Percentiles rank a stretch among this genome's conserved stretches.
These are phyloP conservation scores for Paramecium pentaurelia DNA, from an alignment of 73 alveolate genomes.

Conservation along the genomic window DNA sequence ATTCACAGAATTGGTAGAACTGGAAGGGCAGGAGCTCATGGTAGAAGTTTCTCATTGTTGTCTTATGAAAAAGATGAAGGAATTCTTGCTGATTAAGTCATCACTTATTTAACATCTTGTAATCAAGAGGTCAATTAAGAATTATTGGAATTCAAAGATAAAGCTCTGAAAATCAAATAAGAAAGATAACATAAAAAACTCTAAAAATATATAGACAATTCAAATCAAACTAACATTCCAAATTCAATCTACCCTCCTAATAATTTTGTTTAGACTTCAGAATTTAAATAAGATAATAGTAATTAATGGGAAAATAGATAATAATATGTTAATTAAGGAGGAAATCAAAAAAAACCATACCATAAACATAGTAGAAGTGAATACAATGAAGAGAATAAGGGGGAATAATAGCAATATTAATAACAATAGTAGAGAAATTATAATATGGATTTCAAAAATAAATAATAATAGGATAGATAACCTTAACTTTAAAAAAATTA, in stretches of 20 bases:
- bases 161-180: not conserved
- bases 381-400: not conserved
- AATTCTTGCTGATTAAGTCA: not conserved
- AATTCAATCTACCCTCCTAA: not conserved
- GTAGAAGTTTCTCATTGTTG: conserved; percentile 66
- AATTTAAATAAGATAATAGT: not conserved
- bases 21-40: conserved; percentile 91
- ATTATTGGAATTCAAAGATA: not conserved
- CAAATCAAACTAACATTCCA: not conserved
- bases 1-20: conserved; percentile 96
- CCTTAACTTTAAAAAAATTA: not conserved
- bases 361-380: not conserved
- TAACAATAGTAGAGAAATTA: not conserved
- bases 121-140: not conserved
- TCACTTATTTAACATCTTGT: not conserved
- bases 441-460: not conserved
- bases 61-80: conserved; percentile 38
- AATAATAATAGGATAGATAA: not conserved
- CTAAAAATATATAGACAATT: not conserved
- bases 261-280: not conserved
- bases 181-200: not conserved
- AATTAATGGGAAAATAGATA: not conserved
- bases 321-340: not conserved
- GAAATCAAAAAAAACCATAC: not conserved
- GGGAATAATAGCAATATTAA: not conserved